Conservation (phyloP, 306 rosid genomes). For the Lathyrus oleraceus region DNA sequence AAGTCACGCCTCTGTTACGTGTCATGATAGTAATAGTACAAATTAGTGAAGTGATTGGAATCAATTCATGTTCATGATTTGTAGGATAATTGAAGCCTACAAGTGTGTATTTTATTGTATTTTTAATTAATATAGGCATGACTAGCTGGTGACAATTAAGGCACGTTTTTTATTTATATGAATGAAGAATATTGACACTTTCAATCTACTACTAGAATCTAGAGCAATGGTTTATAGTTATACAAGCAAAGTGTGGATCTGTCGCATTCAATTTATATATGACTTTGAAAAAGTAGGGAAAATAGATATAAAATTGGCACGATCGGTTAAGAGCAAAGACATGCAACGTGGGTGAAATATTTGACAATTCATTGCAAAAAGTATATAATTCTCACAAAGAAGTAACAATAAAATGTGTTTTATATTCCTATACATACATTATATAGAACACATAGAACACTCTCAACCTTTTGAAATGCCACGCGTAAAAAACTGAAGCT, state of each 20-base stretch:
- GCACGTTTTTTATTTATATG: slow-evolving; percentile 1
- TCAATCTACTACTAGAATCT: not conserved
- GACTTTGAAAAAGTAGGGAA: not conserved
- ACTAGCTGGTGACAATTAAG: not conserved
- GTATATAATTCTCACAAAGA: not conserved
- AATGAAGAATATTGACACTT: slow-evolving; percentile 3
- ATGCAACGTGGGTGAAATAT: slow-evolving; percentile 14
- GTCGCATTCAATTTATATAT: not conserved
- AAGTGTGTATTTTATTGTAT: not conserved
- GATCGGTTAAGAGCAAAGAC: not conserved
- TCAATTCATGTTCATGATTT: not conserved
- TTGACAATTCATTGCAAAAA: not conserved
- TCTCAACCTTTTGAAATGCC: no score
- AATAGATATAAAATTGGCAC: not conserved
- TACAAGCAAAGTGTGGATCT: not conserved
- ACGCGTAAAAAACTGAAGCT: no score
- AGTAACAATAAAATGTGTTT: not conserved
- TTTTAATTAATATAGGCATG: not conserved
- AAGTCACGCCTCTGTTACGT: slow-evolving; percentile 7
- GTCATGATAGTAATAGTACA: not conserved
- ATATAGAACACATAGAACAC: no score
- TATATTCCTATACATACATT: no score
- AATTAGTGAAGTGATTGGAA: not conserved
- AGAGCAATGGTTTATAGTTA: not conserved
- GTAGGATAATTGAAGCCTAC: not conserved